A percentile compares a stretch with the other conserved stretches of the same genome.
phyloP scores from a whole-genome alignment of 768 basidiomycete species.

The Suillus subalutaceus region DNA sequence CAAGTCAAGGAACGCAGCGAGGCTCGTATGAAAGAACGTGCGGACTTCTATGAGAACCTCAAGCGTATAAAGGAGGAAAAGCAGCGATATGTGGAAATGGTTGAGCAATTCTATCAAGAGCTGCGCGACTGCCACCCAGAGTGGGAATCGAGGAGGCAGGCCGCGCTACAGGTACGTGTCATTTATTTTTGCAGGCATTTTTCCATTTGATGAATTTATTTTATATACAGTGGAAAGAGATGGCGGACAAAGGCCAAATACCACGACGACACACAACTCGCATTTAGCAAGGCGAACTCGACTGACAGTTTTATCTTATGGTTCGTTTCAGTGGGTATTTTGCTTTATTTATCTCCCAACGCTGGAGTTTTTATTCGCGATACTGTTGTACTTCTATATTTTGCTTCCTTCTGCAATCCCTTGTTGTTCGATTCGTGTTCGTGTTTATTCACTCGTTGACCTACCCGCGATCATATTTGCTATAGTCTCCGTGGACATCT shows the following conservation, averaged over 20 bases:
- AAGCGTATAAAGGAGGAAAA: conserved; percentile 45
- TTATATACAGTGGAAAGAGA: conserved; percentile 30
- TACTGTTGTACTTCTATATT: conserved; percentile 31
- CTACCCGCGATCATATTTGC: background rate
- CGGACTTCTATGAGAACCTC: conserved; percentile 39
- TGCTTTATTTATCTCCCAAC: conserved; percentile 32
- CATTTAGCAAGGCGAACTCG: background rate
- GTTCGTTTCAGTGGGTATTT: conserved; percentile 14
- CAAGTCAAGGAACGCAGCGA: conserved; percentile 51
- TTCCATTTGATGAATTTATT: conserved; percentile 13
- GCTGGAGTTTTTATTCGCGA: conserved; percentile 22
- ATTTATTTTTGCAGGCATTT: conserved; percentile 4
- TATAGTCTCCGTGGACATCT: background rate
- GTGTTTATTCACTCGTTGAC: background rate
- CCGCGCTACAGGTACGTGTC: conserved; percentile 49
- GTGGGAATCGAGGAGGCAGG: conserved; percentile 58
- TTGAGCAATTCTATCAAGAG: conserved; percentile 57
- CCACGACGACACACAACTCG: conserved; percentile 21
- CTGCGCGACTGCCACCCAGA: conserved; percentile 61
- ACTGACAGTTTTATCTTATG: conserved; percentile 26
- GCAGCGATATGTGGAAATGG: conserved; percentile 43
- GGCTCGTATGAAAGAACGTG: conserved; percentile 49
- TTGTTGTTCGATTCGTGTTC: conserved; percentile 7
- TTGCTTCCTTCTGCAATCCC: conserved; percentile 1
- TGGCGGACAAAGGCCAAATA: conserved; percentile 30